Evolutionary conservation across 768 basidiomycete species (phyloP).

Genomic region (Rhizopogon vinicolor): DNA sequence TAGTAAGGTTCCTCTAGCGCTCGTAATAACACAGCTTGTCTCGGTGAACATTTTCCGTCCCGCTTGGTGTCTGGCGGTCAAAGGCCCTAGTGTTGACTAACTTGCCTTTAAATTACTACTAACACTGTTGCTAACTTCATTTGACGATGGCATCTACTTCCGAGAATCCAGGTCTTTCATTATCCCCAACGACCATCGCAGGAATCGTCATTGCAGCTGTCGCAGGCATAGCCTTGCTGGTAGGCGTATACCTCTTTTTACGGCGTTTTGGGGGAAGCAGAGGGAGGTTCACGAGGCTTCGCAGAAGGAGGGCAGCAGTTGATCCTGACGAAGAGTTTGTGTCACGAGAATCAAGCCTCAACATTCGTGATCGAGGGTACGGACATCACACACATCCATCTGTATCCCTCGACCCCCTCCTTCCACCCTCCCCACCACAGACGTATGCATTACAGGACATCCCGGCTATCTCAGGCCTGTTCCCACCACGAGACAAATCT

Average conservation of each 20-base stretch:
- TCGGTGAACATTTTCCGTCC: background rate
- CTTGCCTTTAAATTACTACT: no score
- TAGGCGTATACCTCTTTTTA: conserved; percentile 9
- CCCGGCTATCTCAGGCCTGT: conserved; percentile 1
- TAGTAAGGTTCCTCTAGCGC: no score
- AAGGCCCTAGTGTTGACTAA: background rate
- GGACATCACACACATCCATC: conserved; percentile 13
- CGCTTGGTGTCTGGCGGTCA: background rate
- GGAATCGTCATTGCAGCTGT: conserved; percentile 18
- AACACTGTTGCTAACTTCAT: no score
- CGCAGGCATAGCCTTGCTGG: conserved; percentile 10
- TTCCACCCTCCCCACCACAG: conserved; percentile 7
- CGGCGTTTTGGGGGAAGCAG: conserved; percentile 3
- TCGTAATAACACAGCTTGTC: background rate
- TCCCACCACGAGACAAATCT: background rate
- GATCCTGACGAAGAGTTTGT: background rate
- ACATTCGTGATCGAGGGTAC: background rate
- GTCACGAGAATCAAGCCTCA: background rate
- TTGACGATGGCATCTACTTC: background rate
- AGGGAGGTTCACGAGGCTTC: conserved; percentile 13
- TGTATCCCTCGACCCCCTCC: conserved; percentile 18
- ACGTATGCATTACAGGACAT: background rate
- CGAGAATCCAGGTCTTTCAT: background rate
- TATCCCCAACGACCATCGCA: conserved; percentile 10
- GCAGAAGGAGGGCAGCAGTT: background rate